Percentiles rank a stretch among this genome's conserved stretches.
These are phyloP conservation scores for Cornus suecica DNA, from an alignment of 148 eudicot genomes.

Conservation along the genomic window DNA sequence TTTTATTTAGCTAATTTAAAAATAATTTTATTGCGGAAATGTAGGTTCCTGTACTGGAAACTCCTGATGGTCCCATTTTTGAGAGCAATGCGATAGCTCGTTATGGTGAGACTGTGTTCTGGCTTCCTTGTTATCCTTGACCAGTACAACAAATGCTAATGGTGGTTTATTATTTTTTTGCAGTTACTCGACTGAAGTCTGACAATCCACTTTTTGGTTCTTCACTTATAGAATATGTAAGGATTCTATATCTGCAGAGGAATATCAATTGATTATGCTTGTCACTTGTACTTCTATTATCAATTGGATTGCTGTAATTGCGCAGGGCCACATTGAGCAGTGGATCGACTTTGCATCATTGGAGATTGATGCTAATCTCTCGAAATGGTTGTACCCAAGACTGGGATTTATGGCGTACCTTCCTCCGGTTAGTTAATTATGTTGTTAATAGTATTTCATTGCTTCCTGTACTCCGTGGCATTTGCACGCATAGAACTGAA, in stretches of 20 bases:
- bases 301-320: not conserved
- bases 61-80: slow-evolving; percentile 61
- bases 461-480: not conserved
- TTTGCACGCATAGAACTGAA: not conserved
- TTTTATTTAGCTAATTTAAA: not conserved
- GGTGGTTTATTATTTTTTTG: slow-evolving; percentile 15
- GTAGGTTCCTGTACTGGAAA: slow-evolving; percentile 40
- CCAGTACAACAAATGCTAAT: not conserved
- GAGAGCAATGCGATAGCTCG: slow-evolving; percentile 77
- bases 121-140: not conserved
- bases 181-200: slow-evolving; percentile 50
- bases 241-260: not conserved
- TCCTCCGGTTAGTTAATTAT: slow-evolving; percentile 36
- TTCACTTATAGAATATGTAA: slow-evolving; percentile 50
- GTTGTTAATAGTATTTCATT: not conserved
- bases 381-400: slow-evolving; percentile 43
- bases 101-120: slow-evolving; percentile 36
- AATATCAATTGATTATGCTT: not conserved
- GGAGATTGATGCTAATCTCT: slow-evolving; percentile 48
- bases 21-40: not conserved
- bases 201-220: slow-evolving; percentile 51
- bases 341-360: slow-evolving; percentile 67
- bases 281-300: not conserved
- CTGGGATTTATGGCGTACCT: slow-evolving; percentile 37
- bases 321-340: slow-evolving; percentile 55